Percentiles rank a stretch among this genome's conserved stretches.
Conservation (phyloP, 2,329 filamentous ascomycete genomes). For the Colletotrichum plurivorum region DNA sequence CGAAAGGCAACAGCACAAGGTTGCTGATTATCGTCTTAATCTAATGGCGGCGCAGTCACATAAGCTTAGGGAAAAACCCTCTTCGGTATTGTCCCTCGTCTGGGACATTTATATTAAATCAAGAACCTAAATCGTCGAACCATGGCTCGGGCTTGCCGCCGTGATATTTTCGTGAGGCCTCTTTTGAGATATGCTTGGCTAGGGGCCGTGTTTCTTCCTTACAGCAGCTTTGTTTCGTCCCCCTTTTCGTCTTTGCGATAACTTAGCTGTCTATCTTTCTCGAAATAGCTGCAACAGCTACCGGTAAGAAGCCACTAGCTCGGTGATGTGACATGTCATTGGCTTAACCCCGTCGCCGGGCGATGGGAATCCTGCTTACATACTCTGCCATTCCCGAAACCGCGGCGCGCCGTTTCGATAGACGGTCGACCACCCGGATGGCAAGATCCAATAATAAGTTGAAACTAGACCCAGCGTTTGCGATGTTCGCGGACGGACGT, state of each 20-base stretch:
- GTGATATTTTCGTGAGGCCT: neutral
- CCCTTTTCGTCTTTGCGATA: too few species aligned
- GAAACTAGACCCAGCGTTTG: neutral
- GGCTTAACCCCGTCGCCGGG: neutral
- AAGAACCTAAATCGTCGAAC: too few species aligned
- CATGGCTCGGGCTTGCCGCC: neutral
- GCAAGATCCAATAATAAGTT: constrained; percentile 21
- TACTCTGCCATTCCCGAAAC: neutral
- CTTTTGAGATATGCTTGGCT: too few species aligned
- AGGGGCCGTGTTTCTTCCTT: too few species aligned
- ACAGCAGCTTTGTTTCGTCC: too few species aligned
- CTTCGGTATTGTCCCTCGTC: neutral
- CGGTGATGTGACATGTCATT: neutral
- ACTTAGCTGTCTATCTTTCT: neutral
- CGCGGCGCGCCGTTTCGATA: neutral
- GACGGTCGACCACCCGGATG: neutral
- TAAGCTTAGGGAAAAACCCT: neutral
- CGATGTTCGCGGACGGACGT: neutral
- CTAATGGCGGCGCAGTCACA: neutral
- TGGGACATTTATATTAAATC: too few species aligned
- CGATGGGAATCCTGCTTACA: neutral
- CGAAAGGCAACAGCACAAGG: too few species aligned
- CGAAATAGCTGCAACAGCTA: constrained; percentile 32
- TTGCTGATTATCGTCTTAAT: neutral
- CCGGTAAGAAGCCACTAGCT: constrained; percentile 3